phyloP scores from a whole-genome alignment of 306 rosid species.

The Cicer bijugum region DNA sequence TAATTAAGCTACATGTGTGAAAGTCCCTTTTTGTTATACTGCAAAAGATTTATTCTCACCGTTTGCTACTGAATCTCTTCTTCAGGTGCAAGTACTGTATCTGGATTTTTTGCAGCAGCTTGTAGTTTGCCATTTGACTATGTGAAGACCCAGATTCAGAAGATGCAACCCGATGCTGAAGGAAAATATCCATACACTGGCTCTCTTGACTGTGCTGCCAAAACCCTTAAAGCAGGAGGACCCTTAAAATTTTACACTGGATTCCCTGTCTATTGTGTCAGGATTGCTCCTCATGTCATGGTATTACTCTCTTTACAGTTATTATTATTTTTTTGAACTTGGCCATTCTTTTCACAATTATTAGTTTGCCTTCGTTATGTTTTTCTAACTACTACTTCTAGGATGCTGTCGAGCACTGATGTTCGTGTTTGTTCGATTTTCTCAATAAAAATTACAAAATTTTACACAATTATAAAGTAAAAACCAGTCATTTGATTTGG shows the following conservation, averaged over 20 bases:
- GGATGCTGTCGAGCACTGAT: no score
- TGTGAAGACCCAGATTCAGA: conserved; percentile 95
- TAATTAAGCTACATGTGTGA: neutral
- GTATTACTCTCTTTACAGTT: conserved; percentile 47
- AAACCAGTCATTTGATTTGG: no score
- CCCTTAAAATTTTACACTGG: conserved; percentile 88
- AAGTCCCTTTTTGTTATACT: conserved; percentile 5
- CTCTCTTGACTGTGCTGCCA: conserved; percentile 76
- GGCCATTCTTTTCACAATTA: neutral
- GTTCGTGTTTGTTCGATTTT: no score
- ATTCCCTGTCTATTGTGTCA: conserved; percentile 88
- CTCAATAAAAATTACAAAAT: no score
- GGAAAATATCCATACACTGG: conserved; percentile 93
- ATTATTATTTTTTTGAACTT: no score
- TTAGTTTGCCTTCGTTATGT: neutral
- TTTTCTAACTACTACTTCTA: neutral
- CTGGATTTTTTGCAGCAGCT: conserved; percentile 93
- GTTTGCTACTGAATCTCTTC: conserved; percentile 24
- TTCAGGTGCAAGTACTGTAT: conserved; percentile 85
- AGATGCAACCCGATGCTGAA: conserved; percentile 94
- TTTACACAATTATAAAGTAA: no score
- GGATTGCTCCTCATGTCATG: conserved; percentile 98
- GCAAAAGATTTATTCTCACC: conserved; percentile 12
- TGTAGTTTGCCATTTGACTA: conserved; percentile 98
- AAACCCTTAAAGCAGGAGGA: conserved; percentile 85